Conservation (phyloP, 1,284 basidiomycete species). For the Tilletia setariae region DNA sequence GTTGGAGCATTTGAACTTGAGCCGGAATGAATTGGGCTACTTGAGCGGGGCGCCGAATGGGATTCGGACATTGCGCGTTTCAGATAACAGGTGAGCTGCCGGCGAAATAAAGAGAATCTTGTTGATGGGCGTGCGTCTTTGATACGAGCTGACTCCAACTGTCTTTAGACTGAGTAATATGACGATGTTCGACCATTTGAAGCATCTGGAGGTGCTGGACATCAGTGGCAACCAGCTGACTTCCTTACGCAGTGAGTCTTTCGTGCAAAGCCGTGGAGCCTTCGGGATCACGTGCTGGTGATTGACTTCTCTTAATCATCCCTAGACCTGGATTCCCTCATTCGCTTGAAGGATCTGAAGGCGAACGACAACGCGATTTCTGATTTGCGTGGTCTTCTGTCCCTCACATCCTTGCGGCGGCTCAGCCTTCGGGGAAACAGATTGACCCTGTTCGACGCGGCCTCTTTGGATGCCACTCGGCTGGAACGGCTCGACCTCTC, state of each 20-base stretch:
- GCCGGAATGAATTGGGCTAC: conserved; percentile 32
- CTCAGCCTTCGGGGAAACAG: conserved; percentile 76
- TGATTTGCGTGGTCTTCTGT: conserved; percentile 63
- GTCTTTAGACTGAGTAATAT: conserved; percentile 70
- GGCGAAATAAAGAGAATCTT: too few species aligned
- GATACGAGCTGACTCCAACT: background rate
- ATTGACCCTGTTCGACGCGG: conserved; percentile 64
- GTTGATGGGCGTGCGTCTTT: background rate
- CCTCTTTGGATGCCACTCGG: conserved; percentile 29
- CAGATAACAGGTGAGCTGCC: conserved; percentile 26
- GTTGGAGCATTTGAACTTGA: conserved; percentile 68
- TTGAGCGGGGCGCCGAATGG: conserved; percentile 44
- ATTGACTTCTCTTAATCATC: conserved; percentile 25
- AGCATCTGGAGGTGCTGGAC: conserved; percentile 81
- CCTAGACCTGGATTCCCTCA: conserved; percentile 29
- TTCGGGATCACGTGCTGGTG: too few species aligned
- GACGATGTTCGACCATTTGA: conserved; percentile 82
- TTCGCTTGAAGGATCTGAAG: conserved; percentile 78
- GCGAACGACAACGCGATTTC: conserved; percentile 84
- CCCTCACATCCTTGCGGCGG: conserved; percentile 63
- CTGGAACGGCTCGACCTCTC: conserved; percentile 79
- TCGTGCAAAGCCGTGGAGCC: conserved; percentile 63
- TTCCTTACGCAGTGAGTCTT: conserved; percentile 52
- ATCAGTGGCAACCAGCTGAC: conserved; percentile 86
- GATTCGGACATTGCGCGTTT: conserved; percentile 35